phyloP scores from a whole-genome alignment of 73 alveolate genomes.

The Stentor coeruleus region DNA sequence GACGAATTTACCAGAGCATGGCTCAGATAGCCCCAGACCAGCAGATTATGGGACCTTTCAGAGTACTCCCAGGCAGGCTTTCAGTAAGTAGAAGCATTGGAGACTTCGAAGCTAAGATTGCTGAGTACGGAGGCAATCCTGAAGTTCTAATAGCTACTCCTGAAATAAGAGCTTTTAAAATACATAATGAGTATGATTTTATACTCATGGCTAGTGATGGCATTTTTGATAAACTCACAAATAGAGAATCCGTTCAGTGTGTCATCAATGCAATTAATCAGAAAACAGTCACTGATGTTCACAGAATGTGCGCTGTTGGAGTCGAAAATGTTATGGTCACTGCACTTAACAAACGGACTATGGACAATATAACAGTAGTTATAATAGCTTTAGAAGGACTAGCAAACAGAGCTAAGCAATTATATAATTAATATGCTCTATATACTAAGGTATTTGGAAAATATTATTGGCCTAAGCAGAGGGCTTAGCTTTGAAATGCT shows the following conservation, averaged over 20 bases:
- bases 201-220: constrained; percentile 86
- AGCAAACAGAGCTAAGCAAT: neutral
- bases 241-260: constrained; percentile 82
- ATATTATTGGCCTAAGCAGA: no score
- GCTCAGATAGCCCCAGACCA: constrained; percentile 28
- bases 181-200: constrained; percentile 66
- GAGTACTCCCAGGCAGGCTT: constrained; percentile 97
- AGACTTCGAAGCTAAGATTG: constrained; percentile 92
- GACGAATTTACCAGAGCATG: constrained; percentile 56
- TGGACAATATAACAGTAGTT: constrained; percentile 71
- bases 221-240: constrained; percentile 89
- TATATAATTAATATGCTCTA: no score
- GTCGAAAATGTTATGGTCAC: constrained; percentile 90
- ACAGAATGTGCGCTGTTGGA: constrained; percentile 83
- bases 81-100: constrained; percentile 94
- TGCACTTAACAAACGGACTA: constrained; percentile 74
- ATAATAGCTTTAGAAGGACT: constrained; percentile 51
- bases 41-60: constrained; percentile 85
- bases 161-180: constrained; percentile 79
- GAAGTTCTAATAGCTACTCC: constrained; percentile 92
- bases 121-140: constrained; percentile 91
- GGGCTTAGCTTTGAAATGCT: no score
- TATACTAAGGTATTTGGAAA: no score
- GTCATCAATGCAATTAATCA: constrained; percentile 67
- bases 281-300: constrained; percentile 53